phyloP scores from a whole-genome alignment of 176 grass and related monocot genomes.

The Zea mays region DNA sequence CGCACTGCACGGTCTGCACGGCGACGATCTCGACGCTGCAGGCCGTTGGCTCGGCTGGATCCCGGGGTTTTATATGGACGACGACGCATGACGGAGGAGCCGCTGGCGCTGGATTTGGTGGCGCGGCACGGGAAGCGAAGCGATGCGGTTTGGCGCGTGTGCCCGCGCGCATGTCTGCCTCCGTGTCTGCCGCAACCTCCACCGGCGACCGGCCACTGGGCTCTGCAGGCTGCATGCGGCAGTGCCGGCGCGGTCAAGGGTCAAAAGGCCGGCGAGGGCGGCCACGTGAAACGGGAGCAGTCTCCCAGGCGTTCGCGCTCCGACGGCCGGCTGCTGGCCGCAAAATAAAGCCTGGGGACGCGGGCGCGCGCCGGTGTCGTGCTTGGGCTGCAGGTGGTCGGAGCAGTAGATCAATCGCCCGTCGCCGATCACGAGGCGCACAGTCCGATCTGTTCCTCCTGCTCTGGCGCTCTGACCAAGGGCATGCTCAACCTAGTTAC shows the following conservation, averaged over 20 bases:
- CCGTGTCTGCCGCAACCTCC: background rate
- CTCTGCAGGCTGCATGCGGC: background rate
- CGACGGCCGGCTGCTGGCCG: background rate
- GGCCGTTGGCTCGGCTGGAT: background rate
- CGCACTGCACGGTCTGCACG: background rate
- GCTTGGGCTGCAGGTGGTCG: background rate
- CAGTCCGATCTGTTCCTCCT: slow-evolving; percentile 33
- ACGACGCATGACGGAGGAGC: background rate
- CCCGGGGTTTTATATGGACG: slow-evolving; percentile 24
- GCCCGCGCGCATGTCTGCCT: slow-evolving; percentile 6
- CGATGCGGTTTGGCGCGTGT: background rate
- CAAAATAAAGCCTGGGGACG: background rate
- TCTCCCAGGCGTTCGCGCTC: slow-evolving; percentile 56
- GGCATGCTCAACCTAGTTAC: too few relatives aligned
- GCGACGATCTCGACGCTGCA: background rate
- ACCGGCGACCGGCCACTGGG: background rate
- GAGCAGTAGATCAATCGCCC: slow-evolving; percentile 30
- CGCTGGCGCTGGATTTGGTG: background rate
- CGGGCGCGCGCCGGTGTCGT: background rate
- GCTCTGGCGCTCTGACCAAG: background rate
- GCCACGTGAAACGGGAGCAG: slow-evolving; percentile 74
- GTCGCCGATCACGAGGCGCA: slow-evolving; percentile 69
- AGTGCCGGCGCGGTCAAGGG: slow-evolving; percentile 37
- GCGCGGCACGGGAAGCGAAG: slow-evolving; percentile 9
- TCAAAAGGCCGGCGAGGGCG: slow-evolving; percentile 30